Evolutionary conservation across 116 monocot genomes (phyloP).

Genomic region (Papilionanthe hybrid): DNA sequence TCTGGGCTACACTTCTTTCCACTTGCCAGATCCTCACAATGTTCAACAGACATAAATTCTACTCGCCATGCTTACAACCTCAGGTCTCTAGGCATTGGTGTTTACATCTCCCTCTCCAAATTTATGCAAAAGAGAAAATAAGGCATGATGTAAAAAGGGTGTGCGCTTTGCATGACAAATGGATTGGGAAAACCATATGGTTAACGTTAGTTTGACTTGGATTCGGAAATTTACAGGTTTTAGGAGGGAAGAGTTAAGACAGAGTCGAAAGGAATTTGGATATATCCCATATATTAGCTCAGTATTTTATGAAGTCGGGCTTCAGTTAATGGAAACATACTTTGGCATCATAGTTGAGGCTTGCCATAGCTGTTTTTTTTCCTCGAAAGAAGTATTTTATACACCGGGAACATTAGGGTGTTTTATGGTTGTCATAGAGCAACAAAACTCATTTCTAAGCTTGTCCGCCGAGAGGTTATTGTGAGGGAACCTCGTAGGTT

Average conservation of each 20-base stretch:
- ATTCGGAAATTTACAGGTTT: slow-evolving; percentile 30
- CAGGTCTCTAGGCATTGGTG: slow-evolving; percentile 27
- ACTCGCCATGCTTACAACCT: slow-evolving; percentile 26
- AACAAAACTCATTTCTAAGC: slow-evolving; percentile 32
- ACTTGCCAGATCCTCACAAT: slow-evolving; percentile 39
- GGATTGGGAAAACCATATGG: slow-evolving; percentile 50
- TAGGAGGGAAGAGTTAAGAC: slow-evolving; percentile 43
- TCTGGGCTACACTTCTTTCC: slow-evolving; percentile 56
- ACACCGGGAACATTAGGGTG: slow-evolving; percentile 35
- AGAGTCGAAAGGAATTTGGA: slow-evolving; percentile 25
- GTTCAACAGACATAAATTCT: slow-evolving; percentile 41
- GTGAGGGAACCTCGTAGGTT: slow-evolving; percentile 35
- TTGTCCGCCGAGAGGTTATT: slow-evolving; percentile 29
- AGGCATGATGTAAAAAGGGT: slow-evolving; percentile 46
- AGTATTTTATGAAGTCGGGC: slow-evolving; percentile 40
- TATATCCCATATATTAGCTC: slow-evolving; percentile 38
- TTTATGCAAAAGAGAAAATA: slow-evolving; percentile 39
- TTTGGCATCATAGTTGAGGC: slow-evolving; percentile 43
- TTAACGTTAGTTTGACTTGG: slow-evolving; percentile 41
- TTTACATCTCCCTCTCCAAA: slow-evolving; percentile 46
- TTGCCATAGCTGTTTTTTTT: slow-evolving; percentile 42
- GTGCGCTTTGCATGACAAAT: slow-evolving; percentile 28
- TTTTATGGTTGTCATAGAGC: slow-evolving; percentile 27
- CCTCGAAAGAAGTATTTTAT: slow-evolving; percentile 15
- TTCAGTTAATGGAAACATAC: slow-evolving; percentile 31